A percentile compares a stretch with the other conserved stretches of the same genome.
Evolutionary conservation across 139 green algal genomes (phyloP).

Genomic region (Pseudopediastrum boryanum): DNA sequence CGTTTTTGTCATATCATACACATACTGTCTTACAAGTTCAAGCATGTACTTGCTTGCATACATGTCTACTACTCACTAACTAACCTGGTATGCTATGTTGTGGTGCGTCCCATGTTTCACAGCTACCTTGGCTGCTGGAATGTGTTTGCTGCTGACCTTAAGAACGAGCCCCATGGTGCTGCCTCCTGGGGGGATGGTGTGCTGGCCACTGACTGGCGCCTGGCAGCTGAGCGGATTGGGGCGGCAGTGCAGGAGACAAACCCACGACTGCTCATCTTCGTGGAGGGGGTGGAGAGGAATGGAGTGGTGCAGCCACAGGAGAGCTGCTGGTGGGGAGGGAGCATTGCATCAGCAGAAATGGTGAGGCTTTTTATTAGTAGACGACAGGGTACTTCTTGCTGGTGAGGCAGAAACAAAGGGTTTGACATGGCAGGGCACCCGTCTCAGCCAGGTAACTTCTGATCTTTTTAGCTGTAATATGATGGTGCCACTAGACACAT

Average conservation of each 20-base stretch:
- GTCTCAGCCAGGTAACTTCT: no score
- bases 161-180: slow-evolving; percentile 47
- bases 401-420: no score
- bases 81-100: no score
- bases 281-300: slow-evolving; percentile 43
- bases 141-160: slow-evolving; percentile 46
- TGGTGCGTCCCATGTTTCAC: neutral
- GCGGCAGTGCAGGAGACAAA: slow-evolving; percentile 24
- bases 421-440: no score
- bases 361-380: neutral
- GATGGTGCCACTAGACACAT: no score
- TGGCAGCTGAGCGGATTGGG: slow-evolving; percentile 40
- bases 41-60: no score
- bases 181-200: slow-evolving; percentile 40
- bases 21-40: no score
- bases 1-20: no score
- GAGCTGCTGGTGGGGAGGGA: slow-evolving; percentile 39
- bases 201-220: slow-evolving; percentile 35
- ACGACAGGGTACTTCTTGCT: no score
- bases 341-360: slow-evolving; percentile 12
- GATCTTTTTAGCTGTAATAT: no score
- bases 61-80: no score
- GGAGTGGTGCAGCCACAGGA: slow-evolving; percentile 26
- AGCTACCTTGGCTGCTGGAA: slow-evolving; percentile 39
- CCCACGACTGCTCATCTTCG: slow-evolving; percentile 46